Evolutionary conservation across 768 basidiomycete genomes (phyloP).

Genomic region (Mycena polygramma): DNA sequence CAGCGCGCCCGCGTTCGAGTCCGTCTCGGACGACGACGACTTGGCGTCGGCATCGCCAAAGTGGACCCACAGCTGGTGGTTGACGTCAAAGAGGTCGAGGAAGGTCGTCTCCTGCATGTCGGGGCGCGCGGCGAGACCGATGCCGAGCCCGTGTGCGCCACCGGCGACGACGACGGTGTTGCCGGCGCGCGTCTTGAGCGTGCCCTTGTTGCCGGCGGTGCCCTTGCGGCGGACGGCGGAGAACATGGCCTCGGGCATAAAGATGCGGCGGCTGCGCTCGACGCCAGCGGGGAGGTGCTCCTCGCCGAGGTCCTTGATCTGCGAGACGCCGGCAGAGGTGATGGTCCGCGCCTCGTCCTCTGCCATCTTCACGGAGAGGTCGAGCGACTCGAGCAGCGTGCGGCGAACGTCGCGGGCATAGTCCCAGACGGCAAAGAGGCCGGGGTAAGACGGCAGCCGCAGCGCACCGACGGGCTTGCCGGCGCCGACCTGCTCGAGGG

Average conservation of each 20-base stretch:
- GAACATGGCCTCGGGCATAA: constrained; percentile 99
- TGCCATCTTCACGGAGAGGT: constrained; percentile 81
- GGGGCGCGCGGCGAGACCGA: constrained; percentile 81
- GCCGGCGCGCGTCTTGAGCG: constrained; percentile 50
- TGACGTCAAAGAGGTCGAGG: constrained; percentile 88
- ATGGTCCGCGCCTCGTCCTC: constrained; percentile 86
- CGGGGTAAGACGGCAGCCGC: constrained; percentile 84
- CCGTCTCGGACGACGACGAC: constrained; percentile 44
- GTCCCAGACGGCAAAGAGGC: constrained; percentile 85
- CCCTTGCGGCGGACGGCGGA: constrained; percentile 61
- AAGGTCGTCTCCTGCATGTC: constrained; percentile 86
- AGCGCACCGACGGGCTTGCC: constrained; percentile 79
- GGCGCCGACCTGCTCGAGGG: constrained; percentile 81
- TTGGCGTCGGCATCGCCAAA: constrained; percentile 66
- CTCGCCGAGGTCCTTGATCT: constrained; percentile 79
- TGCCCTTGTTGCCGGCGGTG: constrained; percentile 55
- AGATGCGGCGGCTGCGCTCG: constrained; percentile 84
- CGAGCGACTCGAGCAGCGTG: constrained; percentile 83
- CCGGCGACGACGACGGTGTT: constrained; percentile 78
- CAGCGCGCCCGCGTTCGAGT: constrained; percentile 69
- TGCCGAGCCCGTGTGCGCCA: constrained; percentile 83
- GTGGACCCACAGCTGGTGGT: constrained; percentile 80
- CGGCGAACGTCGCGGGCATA: constrained; percentile 86
- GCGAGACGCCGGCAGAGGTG: constrained; percentile 74
- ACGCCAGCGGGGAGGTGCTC: constrained; percentile 84